A percentile compares a stretch with the other conserved stretches of the same genome.
Evolutionary conservation across 164 flowering plant species (phyloP).

Genomic region (Annona cherimola): DNA sequence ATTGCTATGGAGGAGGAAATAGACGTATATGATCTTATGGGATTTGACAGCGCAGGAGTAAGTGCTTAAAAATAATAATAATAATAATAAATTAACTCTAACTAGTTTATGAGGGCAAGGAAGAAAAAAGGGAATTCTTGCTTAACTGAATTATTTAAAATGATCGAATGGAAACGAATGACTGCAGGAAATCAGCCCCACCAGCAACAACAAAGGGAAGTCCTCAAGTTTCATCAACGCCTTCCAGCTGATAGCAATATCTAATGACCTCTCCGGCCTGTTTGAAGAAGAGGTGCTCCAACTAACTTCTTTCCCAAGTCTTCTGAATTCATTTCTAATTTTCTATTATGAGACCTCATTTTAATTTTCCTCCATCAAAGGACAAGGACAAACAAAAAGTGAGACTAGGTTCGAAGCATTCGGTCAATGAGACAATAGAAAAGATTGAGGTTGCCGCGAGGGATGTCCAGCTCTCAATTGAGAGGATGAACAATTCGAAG

Average conservation of each 20-base stretch:
- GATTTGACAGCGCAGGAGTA: slow-evolving; percentile 44
- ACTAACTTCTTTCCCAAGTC: slow-evolving; percentile 1
- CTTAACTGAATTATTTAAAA: not conserved
- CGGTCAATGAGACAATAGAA: slow-evolving; percentile 49
- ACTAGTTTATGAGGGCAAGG: not conserved
- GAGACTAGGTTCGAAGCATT: slow-evolving; percentile 52
- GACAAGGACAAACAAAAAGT: slow-evolving; percentile 43
- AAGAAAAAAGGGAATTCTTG: not conserved
- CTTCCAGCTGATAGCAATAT: slow-evolving; percentile 46
- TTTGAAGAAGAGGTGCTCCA: slow-evolving; percentile 46
- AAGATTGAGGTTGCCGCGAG: slow-evolving; percentile 75
- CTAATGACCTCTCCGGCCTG: slow-evolving; percentile 40
- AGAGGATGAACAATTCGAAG: slow-evolving; percentile 49
- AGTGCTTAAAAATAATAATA: not conserved
- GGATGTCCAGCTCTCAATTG: slow-evolving; percentile 50
- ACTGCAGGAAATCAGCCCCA: slow-evolving; percentile 19
- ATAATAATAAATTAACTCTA: not conserved
- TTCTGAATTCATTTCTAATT: not conserved
- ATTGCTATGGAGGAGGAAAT: slow-evolving; percentile 25
- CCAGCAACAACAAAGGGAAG: slow-evolving; percentile 13
- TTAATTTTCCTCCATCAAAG: slow-evolving; percentile 18
- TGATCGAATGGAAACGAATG: not conserved
- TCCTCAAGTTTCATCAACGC: slow-evolving; percentile 39
- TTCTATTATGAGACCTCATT: not conserved
- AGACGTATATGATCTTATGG: slow-evolving; percentile 42